These are phyloP conservation scores for Xylariaceae sp. DNA, from an alignment of 2,329 filamentous ascomycete genomes.

Conservation along the genomic window DNA sequence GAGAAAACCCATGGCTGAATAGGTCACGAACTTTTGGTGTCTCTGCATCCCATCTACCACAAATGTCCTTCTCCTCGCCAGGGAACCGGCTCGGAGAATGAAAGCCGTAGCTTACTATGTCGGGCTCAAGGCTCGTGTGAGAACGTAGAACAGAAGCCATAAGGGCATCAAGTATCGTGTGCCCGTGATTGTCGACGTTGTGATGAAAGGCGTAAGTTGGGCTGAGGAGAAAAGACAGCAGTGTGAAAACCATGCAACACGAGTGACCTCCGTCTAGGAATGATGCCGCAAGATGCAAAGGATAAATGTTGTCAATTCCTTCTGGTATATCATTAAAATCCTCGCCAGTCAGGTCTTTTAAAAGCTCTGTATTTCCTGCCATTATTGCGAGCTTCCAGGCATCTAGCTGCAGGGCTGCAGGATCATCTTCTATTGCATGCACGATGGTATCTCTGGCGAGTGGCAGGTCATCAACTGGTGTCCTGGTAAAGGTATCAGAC, in stretches of 20 bases:
- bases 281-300: conserved; percentile 45
- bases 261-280: conserved; percentile 44
- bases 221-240: conserved; percentile 8
- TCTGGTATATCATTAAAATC: neutral
- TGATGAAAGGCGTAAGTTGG: conserved; percentile 16
- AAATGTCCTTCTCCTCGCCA: conserved; percentile 50
- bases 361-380: conserved; percentile 22
- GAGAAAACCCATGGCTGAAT: conserved; percentile 32
- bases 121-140: conserved; percentile 41
- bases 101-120: conserved; percentile 38
- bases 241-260: conserved; percentile 40
- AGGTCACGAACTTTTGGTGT: conserved; percentile 43
- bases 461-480: conserved; percentile 17
- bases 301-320: conserved; percentile 30
- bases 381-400: conserved; percentile 34
- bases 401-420: conserved; percentile 9
- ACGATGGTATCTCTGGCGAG: conserved; percentile 13
- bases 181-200: conserved; percentile 38
- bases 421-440: conserved; percentile 18
- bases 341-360: neutral
- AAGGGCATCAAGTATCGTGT: conserved; percentile 48
- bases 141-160: conserved; percentile 45
- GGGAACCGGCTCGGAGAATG: conserved; percentile 36
- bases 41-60: conserved; percentile 51
- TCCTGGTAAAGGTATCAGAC: neutral